A percentile compares a stretch with the other conserved stretches of the same genome.
Conservation (phyloP, 2,329 filamentous ascomycete species). For the Phaeosphaeriaceae sp. region DNA sequence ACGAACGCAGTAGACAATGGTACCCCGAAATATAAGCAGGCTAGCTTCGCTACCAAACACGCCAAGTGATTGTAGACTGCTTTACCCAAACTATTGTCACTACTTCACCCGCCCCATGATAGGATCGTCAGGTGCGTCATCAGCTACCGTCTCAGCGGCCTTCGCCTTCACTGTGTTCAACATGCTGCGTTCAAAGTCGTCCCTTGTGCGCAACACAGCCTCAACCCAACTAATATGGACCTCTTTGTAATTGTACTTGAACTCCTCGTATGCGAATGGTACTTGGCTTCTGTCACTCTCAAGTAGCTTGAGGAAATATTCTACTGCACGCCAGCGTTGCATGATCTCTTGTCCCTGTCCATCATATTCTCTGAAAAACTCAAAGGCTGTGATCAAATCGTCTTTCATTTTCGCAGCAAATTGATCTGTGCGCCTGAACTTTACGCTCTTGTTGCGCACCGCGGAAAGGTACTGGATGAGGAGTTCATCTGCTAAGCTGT, state of each 20-base stretch:
- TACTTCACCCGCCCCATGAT: slow-evolving; percentile 93
- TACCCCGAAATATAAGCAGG: background rate
- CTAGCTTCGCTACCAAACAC: background rate
- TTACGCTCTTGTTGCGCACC: slow-evolving; percentile 87
- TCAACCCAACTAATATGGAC: slow-evolving; percentile 96
- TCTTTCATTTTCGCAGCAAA: slow-evolving; percentile 94
- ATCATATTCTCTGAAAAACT: slow-evolving; percentile 73
- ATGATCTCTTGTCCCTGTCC: slow-evolving; percentile 70
- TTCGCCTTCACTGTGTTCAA: slow-evolving; percentile 84
- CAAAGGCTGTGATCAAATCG: slow-evolving; percentile 88
- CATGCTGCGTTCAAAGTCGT: slow-evolving; percentile 94
- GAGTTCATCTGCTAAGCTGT: slow-evolving; percentile 91
- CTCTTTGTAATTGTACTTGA: slow-evolving; percentile 92
- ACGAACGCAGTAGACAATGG: background rate
- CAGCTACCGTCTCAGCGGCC: slow-evolving; percentile 84
- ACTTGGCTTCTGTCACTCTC: slow-evolving; percentile 74
- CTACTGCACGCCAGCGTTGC: slow-evolving; percentile 89
- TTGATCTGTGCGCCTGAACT: slow-evolving; percentile 84
- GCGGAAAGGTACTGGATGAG: slow-evolving; percentile 82
- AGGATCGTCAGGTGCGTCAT: slow-evolving; percentile 75
- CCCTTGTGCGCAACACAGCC: slow-evolving; percentile 80
- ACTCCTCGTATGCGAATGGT: slow-evolving; percentile 77
- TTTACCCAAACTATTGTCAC: background rate
- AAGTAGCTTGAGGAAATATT: slow-evolving; percentile 82
- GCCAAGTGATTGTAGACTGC: background rate